These are phyloP conservation scores for Ascochyta rabiei DNA, from an alignment of 2,329 filamentous ascomycete species.

Conservation along the genomic window DNA sequence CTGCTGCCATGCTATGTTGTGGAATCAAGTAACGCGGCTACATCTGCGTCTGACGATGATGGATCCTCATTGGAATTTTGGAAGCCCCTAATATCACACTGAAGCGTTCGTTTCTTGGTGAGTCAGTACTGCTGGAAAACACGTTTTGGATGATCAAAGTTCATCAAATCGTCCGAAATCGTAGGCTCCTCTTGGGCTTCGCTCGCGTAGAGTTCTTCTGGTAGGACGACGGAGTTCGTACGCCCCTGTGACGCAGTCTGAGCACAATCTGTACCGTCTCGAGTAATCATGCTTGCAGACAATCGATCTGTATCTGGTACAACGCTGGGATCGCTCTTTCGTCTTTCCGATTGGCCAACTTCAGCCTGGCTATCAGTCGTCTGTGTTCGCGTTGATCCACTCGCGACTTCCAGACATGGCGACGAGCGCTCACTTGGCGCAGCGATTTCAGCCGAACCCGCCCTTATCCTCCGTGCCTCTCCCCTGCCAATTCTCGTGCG, in stretches of 20 bases:
- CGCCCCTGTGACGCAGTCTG: too few relatives aligned
- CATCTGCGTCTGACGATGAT: not conserved
- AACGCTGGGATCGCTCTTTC: not conserved
- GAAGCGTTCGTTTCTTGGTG: not conserved
- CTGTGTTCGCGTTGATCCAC: not conserved
- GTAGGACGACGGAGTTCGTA: not conserved
- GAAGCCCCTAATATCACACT: not conserved
- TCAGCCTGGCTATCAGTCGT: not conserved
- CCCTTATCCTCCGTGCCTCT: not conserved
- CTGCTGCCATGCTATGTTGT: not conserved
- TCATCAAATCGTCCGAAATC: not conserved
- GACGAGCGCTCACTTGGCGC: too few relatives aligned
- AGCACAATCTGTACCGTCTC: too few relatives aligned
- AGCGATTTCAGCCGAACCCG: not conserved
- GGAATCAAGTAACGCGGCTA: too few relatives aligned
- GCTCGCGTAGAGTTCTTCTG: not conserved
- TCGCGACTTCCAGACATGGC: too few relatives aligned
- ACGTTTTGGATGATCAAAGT: not conserved
- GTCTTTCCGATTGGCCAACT: not conserved
- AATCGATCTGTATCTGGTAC: not conserved
- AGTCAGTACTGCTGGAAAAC: not conserved
- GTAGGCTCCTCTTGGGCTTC: not conserved
- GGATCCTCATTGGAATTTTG: not conserved
- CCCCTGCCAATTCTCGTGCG: not conserved
- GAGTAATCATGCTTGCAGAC: not conserved